Base-by-base conservation (phyloP, 129 eudicot species). In the Flaveria linearis region DNA sequence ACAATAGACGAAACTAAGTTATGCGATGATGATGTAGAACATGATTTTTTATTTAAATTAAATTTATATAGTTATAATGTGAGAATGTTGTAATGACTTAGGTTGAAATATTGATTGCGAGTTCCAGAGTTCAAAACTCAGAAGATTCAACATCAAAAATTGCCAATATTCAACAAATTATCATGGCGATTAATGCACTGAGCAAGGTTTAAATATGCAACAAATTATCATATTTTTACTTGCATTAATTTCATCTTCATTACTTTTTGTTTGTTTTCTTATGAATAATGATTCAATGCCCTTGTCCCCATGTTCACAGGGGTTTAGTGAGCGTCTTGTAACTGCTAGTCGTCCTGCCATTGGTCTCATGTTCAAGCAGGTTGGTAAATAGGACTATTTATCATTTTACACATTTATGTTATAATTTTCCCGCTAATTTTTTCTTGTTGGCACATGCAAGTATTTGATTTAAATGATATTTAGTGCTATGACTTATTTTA, bases 311-410 rank as follows among this genome's bases (percentile, higher is more conserved):
- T 67, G 45, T 45, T 43, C 50, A 5, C 79, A 95, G 99, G 99
- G 99, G 22, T 95, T 95, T 76, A 95, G 91, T 55, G 96, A 95
- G 84, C 94, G 97, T 73, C 99, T 95, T 83, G 97, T 84, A 63
- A 95, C 96, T 65, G 88, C 92, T 61, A 89, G 93, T 58, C 97
- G 97, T 30, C 99, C 99, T 76, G 96, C 90, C 66, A 91, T 95
- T 39, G 99, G 99, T 66, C 86, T 89, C 75, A 91, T 95, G 99
- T 95, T 95, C 72, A 95, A 87, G 84, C 91, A 91, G 99, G 99
- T 95, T 57, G 33, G 84, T 79, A 43, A 39, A 72, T 67, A 36
- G 20, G n/a, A 23, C 51, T 26, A 68, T 50, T 20, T 58, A 14
- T 55, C 33, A 46, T 49, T 63, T 25, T 28, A 30, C 13, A 63